Evolutionary conservation across 2,329 filamentous ascomycete genomes (phyloP).

Genomic region (Neurospora sp.): DNA sequence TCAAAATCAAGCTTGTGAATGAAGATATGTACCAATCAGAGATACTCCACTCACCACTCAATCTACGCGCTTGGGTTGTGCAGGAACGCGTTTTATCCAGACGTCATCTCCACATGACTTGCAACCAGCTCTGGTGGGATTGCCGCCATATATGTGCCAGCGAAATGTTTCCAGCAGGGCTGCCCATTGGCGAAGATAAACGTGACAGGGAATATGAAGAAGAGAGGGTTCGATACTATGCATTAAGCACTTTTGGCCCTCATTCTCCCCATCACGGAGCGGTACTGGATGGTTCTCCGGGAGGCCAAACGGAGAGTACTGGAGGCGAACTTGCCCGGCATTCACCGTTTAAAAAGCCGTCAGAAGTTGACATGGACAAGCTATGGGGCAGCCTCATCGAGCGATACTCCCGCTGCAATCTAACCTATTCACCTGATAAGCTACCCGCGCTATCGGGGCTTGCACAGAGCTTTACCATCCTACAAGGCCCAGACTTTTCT

Average conservation of each 20-base stretch:
- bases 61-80: neutral
- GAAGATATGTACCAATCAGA: accelerated
- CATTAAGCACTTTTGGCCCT: neutral
- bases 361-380: neutral
- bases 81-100: neutral
- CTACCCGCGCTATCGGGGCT: neutral
- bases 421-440: neutral
- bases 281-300: neutral
- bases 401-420: neutral
- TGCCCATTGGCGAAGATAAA: neutral
- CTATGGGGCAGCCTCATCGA: neutral
- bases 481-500: neutral
- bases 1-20: neutral
- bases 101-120: neutral
- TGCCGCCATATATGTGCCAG: neutral
- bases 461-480: neutral
- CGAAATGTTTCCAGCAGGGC: neutral
- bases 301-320: neutral
- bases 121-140: neutral
- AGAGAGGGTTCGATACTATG: neutral
- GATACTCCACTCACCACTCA: neutral
- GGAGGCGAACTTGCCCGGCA: neutral
- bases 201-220: accelerated
- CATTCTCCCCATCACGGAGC: neutral
- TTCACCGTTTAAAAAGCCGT: neutral